Percentiles rank a stretch among this genome's conserved stretches.
These are phyloP conservation scores for Aspergillus indologenus DNA, from an alignment of 495 filamentous ascomycete species.

Conservation along the genomic window DNA sequence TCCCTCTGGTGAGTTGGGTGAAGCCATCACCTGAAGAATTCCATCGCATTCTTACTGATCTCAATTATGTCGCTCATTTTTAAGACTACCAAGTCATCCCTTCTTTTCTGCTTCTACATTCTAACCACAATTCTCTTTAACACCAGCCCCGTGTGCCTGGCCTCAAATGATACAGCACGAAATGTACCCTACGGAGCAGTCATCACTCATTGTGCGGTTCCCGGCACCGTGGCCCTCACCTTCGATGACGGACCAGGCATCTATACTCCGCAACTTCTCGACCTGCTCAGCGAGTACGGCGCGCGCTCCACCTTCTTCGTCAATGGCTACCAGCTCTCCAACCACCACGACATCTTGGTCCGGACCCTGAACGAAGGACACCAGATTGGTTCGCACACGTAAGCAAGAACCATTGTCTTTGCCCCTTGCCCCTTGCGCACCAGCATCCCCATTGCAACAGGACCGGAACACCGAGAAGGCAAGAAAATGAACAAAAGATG, in stretches of 20 bases:
- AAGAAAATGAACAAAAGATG: too few relatives aligned
- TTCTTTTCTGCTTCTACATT: slow-evolving; percentile 7
- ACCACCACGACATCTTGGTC: slow-evolving; percentile 51
- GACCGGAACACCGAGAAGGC: too few relatives aligned
- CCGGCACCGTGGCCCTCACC: slow-evolving; percentile 63
- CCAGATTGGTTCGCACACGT: slow-evolving; percentile 76
- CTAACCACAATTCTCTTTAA: background rate
- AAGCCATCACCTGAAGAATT: background rate
- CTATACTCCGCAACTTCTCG: slow-evolving; percentile 62
- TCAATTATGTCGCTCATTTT: slow-evolving; percentile 3
- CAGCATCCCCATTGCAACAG: too few relatives aligned
- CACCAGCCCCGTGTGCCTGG: background rate
- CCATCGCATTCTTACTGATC: background rate
- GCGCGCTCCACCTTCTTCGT: slow-evolving; percentile 74
- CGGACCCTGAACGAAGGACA: slow-evolving; percentile 65
- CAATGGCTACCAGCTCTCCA: slow-evolving; percentile 52
- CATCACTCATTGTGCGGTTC: slow-evolving; percentile 58
- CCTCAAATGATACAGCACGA: background rate
- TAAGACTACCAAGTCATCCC: background rate
- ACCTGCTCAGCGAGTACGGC: slow-evolving; percentile 56
- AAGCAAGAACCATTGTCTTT: slow-evolving; percentile 24
- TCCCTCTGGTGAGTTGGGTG: background rate
- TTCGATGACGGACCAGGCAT: slow-evolving; percentile 73
- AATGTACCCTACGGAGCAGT: slow-evolving; percentile 48
- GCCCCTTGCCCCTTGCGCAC: background rate